Base-by-base conservation (phyloP, 2,329 filamentous ascomycete species). In the Cercospora sesami region DNA sequence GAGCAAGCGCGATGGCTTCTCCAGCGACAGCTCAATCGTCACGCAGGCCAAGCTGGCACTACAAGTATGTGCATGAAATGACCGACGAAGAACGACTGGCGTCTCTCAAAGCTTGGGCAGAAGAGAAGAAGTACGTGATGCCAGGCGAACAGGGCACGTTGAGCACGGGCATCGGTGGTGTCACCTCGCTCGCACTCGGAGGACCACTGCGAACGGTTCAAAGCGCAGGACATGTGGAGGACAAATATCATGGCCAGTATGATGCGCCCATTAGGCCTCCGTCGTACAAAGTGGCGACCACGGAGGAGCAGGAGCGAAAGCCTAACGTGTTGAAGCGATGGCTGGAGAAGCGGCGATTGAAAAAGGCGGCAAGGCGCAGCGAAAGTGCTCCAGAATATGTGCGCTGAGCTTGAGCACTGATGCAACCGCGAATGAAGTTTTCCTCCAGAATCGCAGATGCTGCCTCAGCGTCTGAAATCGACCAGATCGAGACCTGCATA, bases 81-180 rank as follows among this genome's bases (percentile, higher is more conserved):
- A 69, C 55, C 31, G 60, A 64, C 10, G 71, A 72, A 30, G 72
- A 73, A 59, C 69, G 73, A 1, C 63, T 74, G 4, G 66, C 65
- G 5, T 70, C 72, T 5, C 59, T 73, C 3, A 66, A 69, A 55
- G 71, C 69, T 16, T 73, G 67, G 63, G 73, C 71, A 9, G 73
- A 74, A 61, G 69, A 69, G 65, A 73, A 73, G 68, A 73, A 72
- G 62, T 73, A 69, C 57, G 67, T 73, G 12, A 66, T 31, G 10
- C 72, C 72, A 23, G 72, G 71, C 26, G 68, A 72, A 48, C 66
- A 65, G n/a, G 72, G 71, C 9, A 74, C 72, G 3, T 48, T 74
- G 5, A 58, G 65, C 10, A 59, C 51, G 8, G 66, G 60, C 5
- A 33, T 53, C 18, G 64, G 65, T 28, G 69, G 67, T n/a, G 67